phyloP scores from a whole-genome alignment of 306 rosid genomes.

The Crataegus laevigata region DNA sequence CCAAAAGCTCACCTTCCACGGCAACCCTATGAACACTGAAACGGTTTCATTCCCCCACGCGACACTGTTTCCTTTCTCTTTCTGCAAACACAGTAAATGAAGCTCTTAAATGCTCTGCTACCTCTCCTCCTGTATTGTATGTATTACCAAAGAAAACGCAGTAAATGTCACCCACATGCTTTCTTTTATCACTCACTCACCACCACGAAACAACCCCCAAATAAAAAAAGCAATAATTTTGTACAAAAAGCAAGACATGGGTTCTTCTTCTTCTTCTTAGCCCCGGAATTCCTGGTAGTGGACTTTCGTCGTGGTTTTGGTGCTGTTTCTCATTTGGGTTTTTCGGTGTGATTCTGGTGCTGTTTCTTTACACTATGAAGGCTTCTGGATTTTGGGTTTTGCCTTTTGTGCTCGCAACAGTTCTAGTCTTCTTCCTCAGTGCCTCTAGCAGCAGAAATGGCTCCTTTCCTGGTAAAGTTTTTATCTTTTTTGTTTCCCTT shows the following conservation, averaged over 20 bases:
- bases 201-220: neutral
- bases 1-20: slow-evolving; percentile 42
- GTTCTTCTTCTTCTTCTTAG: neutral
- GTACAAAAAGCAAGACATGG: neutral
- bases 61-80: neutral
- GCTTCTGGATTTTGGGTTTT: slow-evolving; percentile 40
- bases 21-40: slow-evolving; percentile 11
- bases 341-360: neutral
- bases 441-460: slow-evolving; percentile 15
- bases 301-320: neutral
- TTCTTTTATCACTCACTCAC: slow-evolving; percentile 16
- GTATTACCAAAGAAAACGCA: neutral
- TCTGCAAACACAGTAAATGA: neutral
- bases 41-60: slow-evolving; percentile 12
- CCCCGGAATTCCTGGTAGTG: slow-evolving; percentile 8
- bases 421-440: slow-evolving; percentile 21
- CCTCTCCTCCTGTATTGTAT: too few species aligned
- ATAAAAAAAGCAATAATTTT: neutral
- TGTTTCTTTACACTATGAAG: slow-evolving; percentile 40
- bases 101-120: neutral
- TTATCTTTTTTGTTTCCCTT: neutral
- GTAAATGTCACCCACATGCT: slow-evolving; percentile 23
- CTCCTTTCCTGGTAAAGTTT: slow-evolving; percentile 28
- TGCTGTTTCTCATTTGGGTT: neutral
- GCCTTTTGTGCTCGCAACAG: slow-evolving; percentile 25